Conservation (phyloP, 2,329 filamentous ascomycete genomes). For the Beauveria brongniartii region DNA sequence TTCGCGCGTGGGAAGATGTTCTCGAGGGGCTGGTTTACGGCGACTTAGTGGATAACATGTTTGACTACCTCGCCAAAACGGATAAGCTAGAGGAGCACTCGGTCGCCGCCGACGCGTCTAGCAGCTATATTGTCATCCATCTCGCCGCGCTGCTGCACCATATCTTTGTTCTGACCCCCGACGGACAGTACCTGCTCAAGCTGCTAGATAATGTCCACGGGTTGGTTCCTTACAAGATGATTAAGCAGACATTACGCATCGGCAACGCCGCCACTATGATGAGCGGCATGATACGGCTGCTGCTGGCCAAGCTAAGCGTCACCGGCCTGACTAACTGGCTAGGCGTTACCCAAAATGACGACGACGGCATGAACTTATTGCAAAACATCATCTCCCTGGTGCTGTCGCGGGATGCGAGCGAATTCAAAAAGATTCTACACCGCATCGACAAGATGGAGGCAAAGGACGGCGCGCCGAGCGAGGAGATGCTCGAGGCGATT, state of each 20-base stretch:
- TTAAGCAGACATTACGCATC: constrained; percentile 65
- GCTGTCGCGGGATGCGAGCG: constrained; percentile 62
- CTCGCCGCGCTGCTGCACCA: constrained; percentile 68
- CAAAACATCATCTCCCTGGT: constrained; percentile 70
- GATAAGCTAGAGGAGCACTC: constrained; percentile 57
- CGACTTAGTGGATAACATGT: constrained; percentile 55
- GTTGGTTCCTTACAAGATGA: constrained; percentile 61
- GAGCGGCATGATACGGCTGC: constrained; percentile 60
- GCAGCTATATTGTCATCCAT: constrained; percentile 61
- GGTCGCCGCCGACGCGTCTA: constrained; percentile 52
- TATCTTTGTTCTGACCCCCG: constrained; percentile 62
- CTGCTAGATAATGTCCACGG: constrained; percentile 63
- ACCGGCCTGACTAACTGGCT: constrained; percentile 72
- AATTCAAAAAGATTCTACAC: constrained; percentile 57
- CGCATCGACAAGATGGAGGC: constrained; percentile 48
- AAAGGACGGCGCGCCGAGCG: constrained; percentile 44
- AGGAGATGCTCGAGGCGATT: constrained; percentile 54
- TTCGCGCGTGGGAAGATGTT: constrained; percentile 58
- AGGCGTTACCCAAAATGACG: constrained; percentile 59
- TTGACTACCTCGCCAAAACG: constrained; percentile 51
- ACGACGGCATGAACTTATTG: constrained; percentile 74
- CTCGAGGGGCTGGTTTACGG: constrained; percentile 61
- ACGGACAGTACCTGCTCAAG: constrained; percentile 66
- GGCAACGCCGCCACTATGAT: constrained; percentile 80
- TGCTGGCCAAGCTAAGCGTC: constrained; percentile 71